Conservation (phyloP, 306 rosid genomes). For the Bauhinia variegata region DNA sequence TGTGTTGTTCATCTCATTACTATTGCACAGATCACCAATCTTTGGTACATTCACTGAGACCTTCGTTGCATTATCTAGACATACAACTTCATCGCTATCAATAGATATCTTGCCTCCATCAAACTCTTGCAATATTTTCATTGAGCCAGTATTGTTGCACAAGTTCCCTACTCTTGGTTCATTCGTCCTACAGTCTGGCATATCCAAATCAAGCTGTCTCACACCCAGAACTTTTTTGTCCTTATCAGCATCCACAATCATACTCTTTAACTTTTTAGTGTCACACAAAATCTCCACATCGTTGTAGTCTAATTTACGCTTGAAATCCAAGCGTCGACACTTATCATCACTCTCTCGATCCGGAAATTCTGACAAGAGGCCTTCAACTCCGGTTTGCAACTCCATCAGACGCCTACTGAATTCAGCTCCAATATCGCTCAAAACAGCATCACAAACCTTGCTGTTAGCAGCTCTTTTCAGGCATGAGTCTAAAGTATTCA, state of each 20-base stretch:
- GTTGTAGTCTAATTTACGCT: constrained; percentile 13
- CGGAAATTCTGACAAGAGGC: constrained; percentile 27
- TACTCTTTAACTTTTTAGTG: constrained; percentile 33
- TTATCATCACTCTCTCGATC: constrained; percentile 33
- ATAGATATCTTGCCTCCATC: neutral
- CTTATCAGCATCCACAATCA: neutral
- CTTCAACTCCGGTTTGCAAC: constrained; percentile 46
- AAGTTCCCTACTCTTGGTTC: constrained; percentile 1
- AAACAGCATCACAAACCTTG: constrained; percentile 46
- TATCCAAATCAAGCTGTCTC: constrained; percentile 33
- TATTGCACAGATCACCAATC: neutral
- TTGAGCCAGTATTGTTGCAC: constrained; percentile 5
- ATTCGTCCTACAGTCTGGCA: constrained; percentile 11
- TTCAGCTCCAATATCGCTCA: constrained; percentile 43
- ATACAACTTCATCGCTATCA: neutral
- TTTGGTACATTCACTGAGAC: constrained; percentile 19
- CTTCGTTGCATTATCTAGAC: constrained; percentile 3
- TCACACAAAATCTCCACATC: constrained; percentile 40
- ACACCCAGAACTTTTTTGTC: constrained; percentile 27
- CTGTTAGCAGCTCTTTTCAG: constrained; percentile 40
- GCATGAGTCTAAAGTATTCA: constrained; percentile 56
- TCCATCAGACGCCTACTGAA: constrained; percentile 55
- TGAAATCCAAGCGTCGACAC: constrained; percentile 4
- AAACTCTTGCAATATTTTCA: neutral
- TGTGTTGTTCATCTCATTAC: constrained; percentile 30